Evolutionary conservation across 2,329 filamentous ascomycete genomes (phyloP), one percentile per base, ranked within the genome.

Genomic region (Anisogramma anomala): DNA sequence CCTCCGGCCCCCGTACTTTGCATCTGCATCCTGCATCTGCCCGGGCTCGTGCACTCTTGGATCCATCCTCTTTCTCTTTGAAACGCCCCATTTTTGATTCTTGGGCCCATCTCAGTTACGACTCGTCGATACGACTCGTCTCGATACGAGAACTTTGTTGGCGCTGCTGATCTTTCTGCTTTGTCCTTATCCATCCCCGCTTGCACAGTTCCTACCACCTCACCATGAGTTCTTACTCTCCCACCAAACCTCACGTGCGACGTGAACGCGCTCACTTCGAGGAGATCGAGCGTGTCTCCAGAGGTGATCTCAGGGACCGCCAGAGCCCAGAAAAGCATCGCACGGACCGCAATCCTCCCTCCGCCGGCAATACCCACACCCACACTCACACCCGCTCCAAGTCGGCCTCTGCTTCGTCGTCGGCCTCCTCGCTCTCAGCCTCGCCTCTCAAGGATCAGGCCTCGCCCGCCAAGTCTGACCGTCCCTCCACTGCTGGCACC

Each of bases 191-290:
- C 22, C 22, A 23, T 23, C 5, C 9, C 22, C 22, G 9, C 9
- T 9, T 9, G 6, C 22, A 23, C 22, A 23, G 22, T 23, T 9
- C 22, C 22, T 9, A 23, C 22, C 5, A 5, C 9, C 9, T 23
- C 22, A 26, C 26, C 20, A 39, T 39, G 37, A 39, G 37, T 19
- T 28, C 26, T 28, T 11, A 33, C 44, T 46, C 44, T 34, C 41
- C 44, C 32, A 22, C 41, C 33, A 43, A 42, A 20, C 41, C 41
- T 33, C 44, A 41, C 15, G 44, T 43, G 23, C 44, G 42, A 38
- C 41, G 44, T 25, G 41, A 46, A 19, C 36, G 44, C 23, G 40
- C 36, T 33, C 44, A 38, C 18, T 33, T 39, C 11, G 44, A 46
- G 15, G 41, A 46, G 33, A 31, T 31, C 28, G 36, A 41, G 28